Evolutionary conservation across 2,329 filamentous ascomycete species (phyloP), one percentile per base, ranked within the genome.

Genomic region (Penicillium sp.): DNA sequence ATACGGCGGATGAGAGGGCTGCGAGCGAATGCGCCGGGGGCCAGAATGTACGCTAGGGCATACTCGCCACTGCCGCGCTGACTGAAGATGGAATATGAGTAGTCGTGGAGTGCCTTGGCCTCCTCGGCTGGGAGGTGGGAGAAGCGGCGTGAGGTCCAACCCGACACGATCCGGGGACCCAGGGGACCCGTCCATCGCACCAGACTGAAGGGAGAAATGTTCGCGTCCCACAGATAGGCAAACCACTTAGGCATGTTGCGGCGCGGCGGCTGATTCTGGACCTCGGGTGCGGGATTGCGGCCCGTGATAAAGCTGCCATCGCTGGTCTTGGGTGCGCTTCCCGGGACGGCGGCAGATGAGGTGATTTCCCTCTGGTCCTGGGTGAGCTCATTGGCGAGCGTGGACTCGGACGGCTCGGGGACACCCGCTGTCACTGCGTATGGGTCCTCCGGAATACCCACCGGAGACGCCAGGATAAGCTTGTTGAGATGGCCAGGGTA

Each of bases 401-500:
- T 86, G 2, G 88, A 90, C 7, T 84, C 81, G 31, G 78, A 75
- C 1, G 87, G 86, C 44, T 92, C 88, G 0, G 91, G 88, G 75
- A 96, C 82, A 2, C 83, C 84, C 9, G 88, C 85, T 58, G 81
- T 84, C 50, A 93, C 83, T 4, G 92, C 93, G 63, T 92, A 92
- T 0, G 93, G 93, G 62, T 98, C 89, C 66, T 95, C 91, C 1
- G 93, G 93, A 6, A 98, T 87, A 18, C 93, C 93, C 18, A 96
- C 93, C 0, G 93, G 93, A 0, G 89, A 95, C 0, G 89, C 93
- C 27, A 98, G 80, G 55, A 98, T 95, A 54, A 98, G 81, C 74
- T 98, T 98, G 74, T 98, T 95, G 29, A 98, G 74, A 59, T 83
- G 88, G 12, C 92, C 92, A 0, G 93, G 93, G 65, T 98, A 98